Conservation (phyloP, 2,329 filamentous ascomycete species). For the Cryphonectria radicalis region DNA sequence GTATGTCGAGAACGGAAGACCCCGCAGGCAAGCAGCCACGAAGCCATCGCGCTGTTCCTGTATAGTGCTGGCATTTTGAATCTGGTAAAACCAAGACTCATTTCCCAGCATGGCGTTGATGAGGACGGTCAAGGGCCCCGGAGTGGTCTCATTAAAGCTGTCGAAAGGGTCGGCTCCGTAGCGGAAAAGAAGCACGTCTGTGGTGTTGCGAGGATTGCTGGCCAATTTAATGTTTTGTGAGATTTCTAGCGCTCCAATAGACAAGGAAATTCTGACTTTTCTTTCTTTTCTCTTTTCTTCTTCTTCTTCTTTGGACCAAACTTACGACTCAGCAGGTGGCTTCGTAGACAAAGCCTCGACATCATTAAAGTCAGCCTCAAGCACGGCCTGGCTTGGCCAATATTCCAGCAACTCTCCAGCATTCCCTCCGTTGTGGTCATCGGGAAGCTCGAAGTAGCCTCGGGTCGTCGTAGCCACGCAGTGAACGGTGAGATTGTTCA, state of each 20-base stretch:
- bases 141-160: conserved; percentile 12
- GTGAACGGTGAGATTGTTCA: conserved; percentile 16
- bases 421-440: conserved; percentile 8
- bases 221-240: background rate
- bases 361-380: conserved; percentile 14
- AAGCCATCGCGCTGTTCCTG: conserved; percentile 12
- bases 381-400: conserved; percentile 17
- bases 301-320: background rate
- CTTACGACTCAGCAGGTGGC: conserved; percentile 17
- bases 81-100: conserved; percentile 19
- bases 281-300: background rate
- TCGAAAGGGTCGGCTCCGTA: conserved; percentile 18
- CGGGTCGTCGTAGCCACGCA: conserved; percentile 13
- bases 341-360: conserved; percentile 6
- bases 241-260: background rate
- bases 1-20: conserved; percentile 12
- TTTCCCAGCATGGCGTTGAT: conserved; percentile 20
- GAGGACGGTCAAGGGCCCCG: conserved; percentile 13
- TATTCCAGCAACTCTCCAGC: conserved; percentile 4
- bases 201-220: conserved; percentile 10
- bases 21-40: conserved; percentile 7
- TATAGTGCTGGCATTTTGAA: conserved; percentile 1
- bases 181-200: conserved; percentile 8
- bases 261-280: no score
- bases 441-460: conserved; percentile 19